Evolutionary conservation across 176 grass and related monocot species (phyloP).

Genomic region (Triticum dicoccoides): DNA sequence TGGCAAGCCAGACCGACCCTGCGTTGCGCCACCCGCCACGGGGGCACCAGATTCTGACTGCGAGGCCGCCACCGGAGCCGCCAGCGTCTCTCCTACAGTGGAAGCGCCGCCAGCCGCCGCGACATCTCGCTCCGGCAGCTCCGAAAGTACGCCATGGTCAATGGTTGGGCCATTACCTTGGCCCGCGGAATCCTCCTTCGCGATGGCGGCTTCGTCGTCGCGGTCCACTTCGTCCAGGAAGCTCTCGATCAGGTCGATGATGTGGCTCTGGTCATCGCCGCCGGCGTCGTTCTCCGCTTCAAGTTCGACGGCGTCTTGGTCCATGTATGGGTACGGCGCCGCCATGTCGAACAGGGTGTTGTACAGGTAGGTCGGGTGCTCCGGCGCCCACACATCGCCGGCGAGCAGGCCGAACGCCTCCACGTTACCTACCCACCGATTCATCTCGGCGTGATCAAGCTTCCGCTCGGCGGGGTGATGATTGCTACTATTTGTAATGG

Average conservation of each 20-base stretch:
- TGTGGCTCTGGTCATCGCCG: background rate
- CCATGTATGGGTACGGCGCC: background rate
- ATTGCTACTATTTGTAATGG: background rate
- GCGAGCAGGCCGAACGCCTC: conserved; percentile 1
- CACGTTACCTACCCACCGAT: background rate
- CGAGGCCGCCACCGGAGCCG: background rate
- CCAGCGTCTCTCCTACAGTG: background rate
- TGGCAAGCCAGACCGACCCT: background rate
- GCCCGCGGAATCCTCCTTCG: background rate
- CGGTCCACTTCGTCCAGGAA: background rate
- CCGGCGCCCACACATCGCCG: background rate
- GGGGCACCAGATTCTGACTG: background rate
- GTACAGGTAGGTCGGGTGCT: background rate
- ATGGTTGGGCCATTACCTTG: background rate
- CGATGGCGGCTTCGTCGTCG: background rate
- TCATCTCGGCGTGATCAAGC: background rate
- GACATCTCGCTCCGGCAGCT: too few relatives aligned
- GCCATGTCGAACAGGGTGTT: background rate
- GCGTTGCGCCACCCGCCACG: background rate
- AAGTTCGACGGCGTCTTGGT: background rate
- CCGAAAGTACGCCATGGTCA: background rate
- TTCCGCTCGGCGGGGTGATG: background rate
- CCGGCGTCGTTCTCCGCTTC: background rate
- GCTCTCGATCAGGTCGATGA: background rate
- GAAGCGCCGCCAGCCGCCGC: background rate